phyloP scores from a whole-genome alignment of 2,329 filamentous ascomycete genomes.

The Trichophyton schoenleinii region DNA sequence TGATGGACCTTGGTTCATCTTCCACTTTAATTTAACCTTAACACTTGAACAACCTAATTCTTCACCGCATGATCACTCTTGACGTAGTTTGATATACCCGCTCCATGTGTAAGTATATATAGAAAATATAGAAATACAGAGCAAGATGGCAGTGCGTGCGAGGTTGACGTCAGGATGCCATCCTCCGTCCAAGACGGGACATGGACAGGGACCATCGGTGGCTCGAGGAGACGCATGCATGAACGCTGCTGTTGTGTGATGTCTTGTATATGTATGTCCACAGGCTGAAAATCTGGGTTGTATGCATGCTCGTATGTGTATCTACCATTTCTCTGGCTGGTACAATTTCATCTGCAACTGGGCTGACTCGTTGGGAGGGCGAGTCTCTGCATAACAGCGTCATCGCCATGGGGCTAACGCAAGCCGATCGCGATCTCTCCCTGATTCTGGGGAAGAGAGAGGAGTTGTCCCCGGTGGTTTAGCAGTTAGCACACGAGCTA shows the following conservation, averaged over 20 bases:
- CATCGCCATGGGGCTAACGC: slow-evolving; percentile 1
- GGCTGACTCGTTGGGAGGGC: neutral
- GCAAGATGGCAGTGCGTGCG: neutral
- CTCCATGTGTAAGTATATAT: neutral
- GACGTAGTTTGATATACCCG: neutral
- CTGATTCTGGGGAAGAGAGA: slow-evolving; percentile 1
- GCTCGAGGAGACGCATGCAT: neutral
- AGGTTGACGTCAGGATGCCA: neutral
- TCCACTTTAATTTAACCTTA: slow-evolving; percentile 4
- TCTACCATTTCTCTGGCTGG: neutral
- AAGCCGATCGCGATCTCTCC: neutral
- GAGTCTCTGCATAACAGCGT: neutral
- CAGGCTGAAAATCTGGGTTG: neutral
- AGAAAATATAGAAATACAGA: neutral
- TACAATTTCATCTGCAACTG: neutral
- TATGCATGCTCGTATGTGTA: neutral
- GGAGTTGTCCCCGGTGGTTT: neutral
- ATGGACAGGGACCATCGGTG: neutral
- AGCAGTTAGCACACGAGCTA: no score
- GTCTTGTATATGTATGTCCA: neutral
- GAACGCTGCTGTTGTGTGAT: neutral
- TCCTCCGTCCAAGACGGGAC: neutral
- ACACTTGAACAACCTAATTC: neutral
- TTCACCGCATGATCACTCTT: neutral
- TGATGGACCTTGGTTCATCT: neutral